Conservation (phyloP, 2,329 filamentous ascomycete species). For the Fusarium sp. region DNA sequence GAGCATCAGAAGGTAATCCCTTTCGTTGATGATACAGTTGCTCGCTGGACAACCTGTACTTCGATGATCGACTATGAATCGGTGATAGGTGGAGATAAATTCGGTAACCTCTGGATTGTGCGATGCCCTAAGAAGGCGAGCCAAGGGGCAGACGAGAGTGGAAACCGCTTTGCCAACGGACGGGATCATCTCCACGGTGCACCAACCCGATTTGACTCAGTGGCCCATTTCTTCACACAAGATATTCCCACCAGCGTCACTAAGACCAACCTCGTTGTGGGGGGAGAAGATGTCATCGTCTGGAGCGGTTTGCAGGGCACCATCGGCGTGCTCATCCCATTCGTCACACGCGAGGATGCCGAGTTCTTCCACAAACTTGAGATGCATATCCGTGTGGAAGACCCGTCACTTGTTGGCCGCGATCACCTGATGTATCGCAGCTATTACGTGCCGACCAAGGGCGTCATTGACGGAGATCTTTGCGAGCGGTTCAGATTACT, state of each 20-base stretch:
- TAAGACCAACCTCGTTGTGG: constrained; percentile 88
- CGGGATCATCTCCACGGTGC: constrained; percentile 45
- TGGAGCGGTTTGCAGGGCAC: constrained; percentile 98
- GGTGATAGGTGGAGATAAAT: constrained; percentile 93
- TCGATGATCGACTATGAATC: constrained; percentile 99
- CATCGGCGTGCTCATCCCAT: constrained; percentile 91
- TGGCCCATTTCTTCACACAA: constrained; percentile 91
- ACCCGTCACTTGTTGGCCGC: constrained; percentile 86
- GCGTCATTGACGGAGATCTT: constrained; percentile 94
- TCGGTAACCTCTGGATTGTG: constrained; percentile 94
- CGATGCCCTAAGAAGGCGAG: constrained; percentile 87
- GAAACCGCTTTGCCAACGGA: rapidly evolving
- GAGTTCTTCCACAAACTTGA: constrained; percentile 98
- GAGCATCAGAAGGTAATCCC: constrained; percentile 90
- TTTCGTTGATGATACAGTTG: constrained; percentile 88
- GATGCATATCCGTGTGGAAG: constrained; percentile 84
- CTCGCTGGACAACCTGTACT: constrained; percentile 89
- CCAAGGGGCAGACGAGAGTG: constrained; percentile 57
- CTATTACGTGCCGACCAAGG: constrained; percentile 96
- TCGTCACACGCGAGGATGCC: constrained; percentile 88
- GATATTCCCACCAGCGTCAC: constrained; percentile 94
- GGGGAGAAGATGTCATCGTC: constrained; percentile 88
- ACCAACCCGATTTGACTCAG: constrained; percentile 81
- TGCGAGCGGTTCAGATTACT: constrained; percentile 91
- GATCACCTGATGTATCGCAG: constrained; percentile 96